These are phyloP conservation scores for Chlamydomonas incerta DNA, from an alignment of 139 green algal species.

Conservation along the genomic window DNA sequence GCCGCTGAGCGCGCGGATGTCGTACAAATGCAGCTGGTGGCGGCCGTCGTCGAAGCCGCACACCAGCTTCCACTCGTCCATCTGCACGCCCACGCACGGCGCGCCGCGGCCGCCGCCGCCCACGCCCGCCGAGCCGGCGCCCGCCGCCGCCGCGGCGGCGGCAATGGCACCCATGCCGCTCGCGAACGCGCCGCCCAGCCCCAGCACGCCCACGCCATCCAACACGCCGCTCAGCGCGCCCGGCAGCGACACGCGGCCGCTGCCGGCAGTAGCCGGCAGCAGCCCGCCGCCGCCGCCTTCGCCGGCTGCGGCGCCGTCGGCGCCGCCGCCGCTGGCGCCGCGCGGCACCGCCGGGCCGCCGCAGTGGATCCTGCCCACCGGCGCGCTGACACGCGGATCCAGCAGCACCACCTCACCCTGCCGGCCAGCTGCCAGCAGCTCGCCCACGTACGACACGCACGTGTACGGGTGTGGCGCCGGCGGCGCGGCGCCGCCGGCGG, in stretches of 20 bases:
- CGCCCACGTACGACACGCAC: constrained; percentile 46
- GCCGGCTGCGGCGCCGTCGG: background rate
- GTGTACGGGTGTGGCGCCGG: constrained; percentile 38
- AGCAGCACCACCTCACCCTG: constrained; percentile 47
- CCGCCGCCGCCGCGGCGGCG: constrained; percentile 4
- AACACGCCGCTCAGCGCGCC: background rate
- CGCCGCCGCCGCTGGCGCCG: background rate
- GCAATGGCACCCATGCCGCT: constrained; percentile 20
- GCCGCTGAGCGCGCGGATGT: constrained; percentile 38
- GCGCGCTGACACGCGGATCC: constrained; percentile 30
- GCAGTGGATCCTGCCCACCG: constrained; percentile 13
- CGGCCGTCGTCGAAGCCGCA: constrained; percentile 38
- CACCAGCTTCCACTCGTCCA: constrained; percentile 70
- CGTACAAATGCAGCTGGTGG: constrained; percentile 49
- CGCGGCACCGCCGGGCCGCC: background rate
- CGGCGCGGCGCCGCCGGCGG: background rate
- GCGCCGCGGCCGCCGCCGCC: constrained; percentile 10
- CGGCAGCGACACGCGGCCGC: background rate
- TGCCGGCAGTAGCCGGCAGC: background rate
- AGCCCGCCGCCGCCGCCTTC: too few species aligned
- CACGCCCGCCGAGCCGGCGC: background rate
- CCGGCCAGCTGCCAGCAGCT: constrained; percentile 53
- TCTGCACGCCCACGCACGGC: constrained; percentile 53
- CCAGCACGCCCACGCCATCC: background rate
- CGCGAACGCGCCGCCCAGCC: background rate